These are phyloP conservation scores for Drechslera avenae DNA, from an alignment of 2,329 filamentous ascomycete genomes.

Conservation along the genomic window DNA sequence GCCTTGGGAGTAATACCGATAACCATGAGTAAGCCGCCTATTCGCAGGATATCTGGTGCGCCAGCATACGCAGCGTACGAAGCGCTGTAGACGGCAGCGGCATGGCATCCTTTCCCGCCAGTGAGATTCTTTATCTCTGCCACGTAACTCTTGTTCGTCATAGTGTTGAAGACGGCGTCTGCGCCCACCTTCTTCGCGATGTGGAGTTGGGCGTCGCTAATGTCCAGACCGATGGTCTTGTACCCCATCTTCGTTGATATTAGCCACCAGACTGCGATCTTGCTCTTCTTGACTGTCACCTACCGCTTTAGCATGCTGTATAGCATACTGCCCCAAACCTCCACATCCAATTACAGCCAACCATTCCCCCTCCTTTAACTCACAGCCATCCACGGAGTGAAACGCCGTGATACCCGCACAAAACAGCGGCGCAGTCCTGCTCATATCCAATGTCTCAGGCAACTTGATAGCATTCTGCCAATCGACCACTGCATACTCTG, in stretches of 20 bases:
- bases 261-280: not conserved
- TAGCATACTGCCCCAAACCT: constrained; percentile 54
- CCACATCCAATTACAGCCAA: constrained; percentile 55
- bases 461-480: constrained; percentile 53
- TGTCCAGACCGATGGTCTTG: constrained; percentile 53
- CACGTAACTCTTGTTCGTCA: constrained; percentile 46
- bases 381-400: constrained; percentile 41
- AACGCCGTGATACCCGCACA: constrained; percentile 57
- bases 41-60: constrained; percentile 45
- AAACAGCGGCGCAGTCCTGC: constrained; percentile 52
- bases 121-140: constrained; percentile 51
- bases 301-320: constrained; percentile 55
- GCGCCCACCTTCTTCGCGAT: constrained; percentile 50
- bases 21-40: constrained; percentile 52
- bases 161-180: constrained; percentile 53
- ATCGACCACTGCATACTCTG: constrained; percentile 55
- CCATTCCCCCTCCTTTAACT: constrained; percentile 43
- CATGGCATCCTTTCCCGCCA: constrained; percentile 47
- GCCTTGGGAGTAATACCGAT: constrained; percentile 50
- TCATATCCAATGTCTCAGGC: constrained; percentile 45
- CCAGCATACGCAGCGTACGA: constrained; percentile 47
- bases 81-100: constrained; percentile 52
- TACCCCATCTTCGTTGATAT: constrained; percentile 44
- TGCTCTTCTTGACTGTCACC: too few relatives aligned
- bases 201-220: constrained; percentile 51